Percentiles rank a stretch among this genome's conserved stretches.
These are phyloP conservation scores for Pichia kluyveri DNA, from an alignment of 805 yeast species.

Conservation along the genomic window DNA sequence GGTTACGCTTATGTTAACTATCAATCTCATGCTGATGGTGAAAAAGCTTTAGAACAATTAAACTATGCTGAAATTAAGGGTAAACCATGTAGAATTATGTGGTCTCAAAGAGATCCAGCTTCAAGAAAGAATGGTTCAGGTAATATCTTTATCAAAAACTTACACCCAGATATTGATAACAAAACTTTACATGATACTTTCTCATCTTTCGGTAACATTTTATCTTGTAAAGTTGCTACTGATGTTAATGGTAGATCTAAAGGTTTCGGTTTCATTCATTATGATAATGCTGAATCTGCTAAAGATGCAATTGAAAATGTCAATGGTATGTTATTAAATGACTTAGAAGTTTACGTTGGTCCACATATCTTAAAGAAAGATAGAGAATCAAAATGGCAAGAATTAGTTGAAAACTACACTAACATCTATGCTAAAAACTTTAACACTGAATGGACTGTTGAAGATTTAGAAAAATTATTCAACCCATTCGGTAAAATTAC, in stretches of 20 bases:
- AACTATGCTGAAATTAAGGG: conserved; percentile 93
- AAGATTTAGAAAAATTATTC: conserved; percentile 66
- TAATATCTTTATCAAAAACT: conserved; percentile 95
- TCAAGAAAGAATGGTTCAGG: conserved; percentile 92
- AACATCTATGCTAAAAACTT: conserved; percentile 93
- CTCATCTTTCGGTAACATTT: conserved; percentile 89
- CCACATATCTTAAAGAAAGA: conserved; percentile 88
- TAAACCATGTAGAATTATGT: conserved; percentile 97
- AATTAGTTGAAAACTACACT: conserved; percentile 86
- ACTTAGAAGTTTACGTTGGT: conserved; percentile 91
- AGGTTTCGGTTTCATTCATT: conserved; percentile 97
- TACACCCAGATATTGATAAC: conserved; percentile 97
- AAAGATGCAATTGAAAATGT: conserved; percentile 92
- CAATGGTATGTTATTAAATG: conserved; percentile 96
- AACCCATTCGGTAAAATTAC: conserved; percentile 69
- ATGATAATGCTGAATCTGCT: conserved; percentile 88
- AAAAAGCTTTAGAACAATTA: conserved; percentile 87
- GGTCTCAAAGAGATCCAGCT: conserved; percentile 99
- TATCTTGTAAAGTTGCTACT: conserved; percentile 95
- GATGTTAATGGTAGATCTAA: conserved; percentile 87
- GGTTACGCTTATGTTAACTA: conserved; percentile 98
- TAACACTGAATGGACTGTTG: conserved; percentile 58
- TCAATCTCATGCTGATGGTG: conserved; percentile 84
- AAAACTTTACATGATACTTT: conserved; percentile 97
- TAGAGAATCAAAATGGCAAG: conserved; percentile 89